Base-by-base conservation (phyloP, 129 eudicot genomes). In the Scalesia atractyloides region DNA sequence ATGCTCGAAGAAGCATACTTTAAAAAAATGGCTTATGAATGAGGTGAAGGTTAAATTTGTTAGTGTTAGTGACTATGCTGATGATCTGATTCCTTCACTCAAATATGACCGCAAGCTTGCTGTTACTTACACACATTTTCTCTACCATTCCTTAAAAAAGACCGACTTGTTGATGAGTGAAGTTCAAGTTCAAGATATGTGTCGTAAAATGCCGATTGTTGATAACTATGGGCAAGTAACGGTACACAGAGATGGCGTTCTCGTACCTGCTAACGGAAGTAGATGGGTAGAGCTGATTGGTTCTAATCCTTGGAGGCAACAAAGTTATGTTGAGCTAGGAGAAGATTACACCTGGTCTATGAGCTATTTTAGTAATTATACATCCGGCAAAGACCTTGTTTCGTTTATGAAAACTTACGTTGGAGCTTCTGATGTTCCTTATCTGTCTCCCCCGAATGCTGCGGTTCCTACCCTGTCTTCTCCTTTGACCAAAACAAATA, bases 201-300 rank as follows among this genome's bases (percentile, higher is more conserved):
- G 86, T 50, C 1, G 15, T 9, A 14, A 5, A 0, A 80, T 85
- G 88, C 90, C 90, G 0, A 80, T 84, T 1, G 73, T 88, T 9
- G 72, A 88, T 72, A 77, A 59, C n/a, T 82, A 85, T 16, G 82
- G 89, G 18, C n/a, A 39, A 16, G 79, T 85, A 33, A 44, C 30
- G 16, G 9, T 0, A 11, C 14, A 15, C 4, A 41, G 84, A 61
- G 37, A n/a, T 13, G 79, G 86, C 2, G 82, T 88, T 56, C 82
- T 85, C 12, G 86, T 80, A 7, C 94, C 94, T 62, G 86, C 86
- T 16, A 74, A 74, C 4, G 81, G 86, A 57, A 88, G 94, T 69
- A 77, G 41, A 10, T 88, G 94, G 94, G 78, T 78, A 20, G 61
- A 82, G 61, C 82, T 88, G 54, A 37, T 82, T 41, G 84, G 84